Evolutionary conservation across 345 rosid genomes (phyloP).

Genomic region (Brassica cretica): DNA sequence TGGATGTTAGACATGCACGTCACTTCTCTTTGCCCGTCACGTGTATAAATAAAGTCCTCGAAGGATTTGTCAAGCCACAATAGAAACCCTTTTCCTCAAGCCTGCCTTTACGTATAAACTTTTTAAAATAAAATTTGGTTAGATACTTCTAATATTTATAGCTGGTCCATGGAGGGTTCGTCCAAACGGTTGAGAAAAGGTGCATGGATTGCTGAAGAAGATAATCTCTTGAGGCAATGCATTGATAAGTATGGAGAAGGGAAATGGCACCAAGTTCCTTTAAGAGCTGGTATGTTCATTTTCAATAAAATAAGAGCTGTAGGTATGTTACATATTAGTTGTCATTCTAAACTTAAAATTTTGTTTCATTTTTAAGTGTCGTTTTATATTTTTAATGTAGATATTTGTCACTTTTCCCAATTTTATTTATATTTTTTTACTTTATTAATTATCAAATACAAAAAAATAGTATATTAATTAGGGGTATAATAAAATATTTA

Average conservation of each 20-base stretch:
- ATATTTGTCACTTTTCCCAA: too few species aligned
- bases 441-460: too few species aligned
- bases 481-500: too few species aligned
- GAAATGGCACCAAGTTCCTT: conserved; percentile 51
- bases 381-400: too few species aligned
- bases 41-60: conserved; percentile 28
- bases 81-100: background rate
- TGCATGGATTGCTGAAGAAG: conserved; percentile 57
- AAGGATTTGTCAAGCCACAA: conserved; percentile 7
- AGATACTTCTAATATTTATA: background rate
- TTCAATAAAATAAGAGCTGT: background rate
- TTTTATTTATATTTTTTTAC: too few species aligned
- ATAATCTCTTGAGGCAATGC: conserved; percentile 45
- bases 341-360: too few species aligned
- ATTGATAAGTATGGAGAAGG: conserved; percentile 49
- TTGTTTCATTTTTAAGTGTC: too few species aligned
- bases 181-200: conserved; percentile 46
- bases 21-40: background rate
- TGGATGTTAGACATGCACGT: conserved; percentile 32
- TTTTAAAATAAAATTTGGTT: background rate
- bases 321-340: background rate
- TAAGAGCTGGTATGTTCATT: conserved; percentile 39
- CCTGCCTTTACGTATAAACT: background rate
- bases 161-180: conserved; percentile 21
- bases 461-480: too few species aligned